Evolutionary conservation across 1,284 basidiomycete genomes (phyloP), one percentile per base, ranked within the genome.

Genomic region (Ustilago lituana): DNA sequence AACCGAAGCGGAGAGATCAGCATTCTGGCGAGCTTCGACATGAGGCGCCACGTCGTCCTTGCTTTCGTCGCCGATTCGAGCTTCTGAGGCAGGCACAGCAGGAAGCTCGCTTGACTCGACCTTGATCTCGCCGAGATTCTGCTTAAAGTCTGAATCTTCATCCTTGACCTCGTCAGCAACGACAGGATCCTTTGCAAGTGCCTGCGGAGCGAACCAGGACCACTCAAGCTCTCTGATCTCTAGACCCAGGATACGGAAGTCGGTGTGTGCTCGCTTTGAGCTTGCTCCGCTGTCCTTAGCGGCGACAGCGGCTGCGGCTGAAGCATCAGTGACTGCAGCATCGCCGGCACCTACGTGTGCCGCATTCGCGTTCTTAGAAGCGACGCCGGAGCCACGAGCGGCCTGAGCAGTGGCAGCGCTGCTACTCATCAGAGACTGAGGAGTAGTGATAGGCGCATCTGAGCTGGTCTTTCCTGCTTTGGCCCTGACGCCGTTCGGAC

Each of bases 201-300:
- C 54, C 22, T 48, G 37, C 26, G 44, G 17, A 12, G 48, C 49
- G 12, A 32, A 54, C 74, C 76, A 77, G n/a, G 52, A 53, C 76
- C 76, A 77, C 14, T 58, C 54, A 15, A 77, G 57, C 32, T 58
- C 60, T 15, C 68, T 60, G 50, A 77, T 76, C 51, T 74, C 66
- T 2, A 77, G 24, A 19, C 57, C 58, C 2, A 50, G 43, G 46
- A 77, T 74, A 19, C 68, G 62, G 33, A 76, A 77, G 32, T 77
- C 76, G 33, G 66, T 67, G 37, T 62, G 76, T 15, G 44, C 51
- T 35, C 51, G 44, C 33, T 64, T 64, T n/a, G 39, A 41, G 43
- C 56, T 31, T 12, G 44, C 33, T 10, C 40, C 36, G 4, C 22
- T 41, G 20, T 35, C 46, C 33, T 43, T 52, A 17, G 41, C 48